Evolutionary conservation across 495 filamentous ascomycete genomes (phyloP), one percentile per base, ranked within the genome.

Genomic region (Penicillium daleae): DNA sequence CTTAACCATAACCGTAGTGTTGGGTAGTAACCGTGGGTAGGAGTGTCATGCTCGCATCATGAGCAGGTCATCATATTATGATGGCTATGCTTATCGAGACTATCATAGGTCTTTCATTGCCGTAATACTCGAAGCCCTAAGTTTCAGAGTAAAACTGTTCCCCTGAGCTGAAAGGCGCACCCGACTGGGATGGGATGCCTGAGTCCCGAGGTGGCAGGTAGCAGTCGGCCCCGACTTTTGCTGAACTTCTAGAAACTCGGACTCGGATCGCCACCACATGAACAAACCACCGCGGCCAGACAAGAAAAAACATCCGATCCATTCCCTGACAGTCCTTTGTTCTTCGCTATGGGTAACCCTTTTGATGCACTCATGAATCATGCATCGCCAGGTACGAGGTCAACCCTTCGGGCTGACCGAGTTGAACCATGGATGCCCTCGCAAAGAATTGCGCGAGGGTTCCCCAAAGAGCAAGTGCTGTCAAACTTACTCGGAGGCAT

Each of bases 281-380:
- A 21, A 12, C 15, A 39, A 15, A 12, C 12, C 15, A 4, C 35
- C 15, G 13, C 3, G 13, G 24, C 22, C 26, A 29, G 21, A 4
- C 46, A 13, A 48, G 44, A 48, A 15, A 10, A 46, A 17, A 9
- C 17, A n/a, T 15, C 22, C 24, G 46, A 29, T 50, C 46, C 17
- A 50, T 12, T 29, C 2, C 21, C n/a, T 50, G 21, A 5, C 2
- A 27, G 21, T 13, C 12, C 13, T 50, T 50, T 29, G 44, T 26
- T 29, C 19, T 4, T 56, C 54, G 54, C 54, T 29, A 9, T 57
- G 26, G 17, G 29, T 48, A 42, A 29, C 40, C 40, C 40, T n/a
- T 48, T 59, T 59, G 29, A 59, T 19, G 29, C 21, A 39, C 27
- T 49, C 44, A 59, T 50, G 57, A 59, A 59, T 59, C 57, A 59